Conservation (phyloP, 805 yeast genomes). For the Tetrapisispora taiwanensis region DNA sequence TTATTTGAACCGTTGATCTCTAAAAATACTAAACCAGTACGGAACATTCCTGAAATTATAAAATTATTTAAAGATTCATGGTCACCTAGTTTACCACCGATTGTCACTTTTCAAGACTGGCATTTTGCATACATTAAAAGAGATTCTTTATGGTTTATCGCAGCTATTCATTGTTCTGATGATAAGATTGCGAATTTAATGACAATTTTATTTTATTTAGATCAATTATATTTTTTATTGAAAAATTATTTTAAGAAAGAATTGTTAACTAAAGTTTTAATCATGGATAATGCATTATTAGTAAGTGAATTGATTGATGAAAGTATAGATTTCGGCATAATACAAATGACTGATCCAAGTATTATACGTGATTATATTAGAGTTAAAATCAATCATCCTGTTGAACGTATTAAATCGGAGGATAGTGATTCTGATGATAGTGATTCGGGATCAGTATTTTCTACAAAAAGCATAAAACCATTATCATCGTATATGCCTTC, state of each 20-base stretch:
- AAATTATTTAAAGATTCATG: constrained; percentile 14
- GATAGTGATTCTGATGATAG: constrained; percentile 8
- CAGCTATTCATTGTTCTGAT: constrained; percentile 11
- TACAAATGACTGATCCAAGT: constrained; percentile 73
- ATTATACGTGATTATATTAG: constrained; percentile 71
- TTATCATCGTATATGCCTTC: constrained; percentile 2
- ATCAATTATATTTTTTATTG: constrained; percentile 19
- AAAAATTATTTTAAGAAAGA: constrained; percentile 18
- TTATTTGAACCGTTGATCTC: constrained; percentile 20
- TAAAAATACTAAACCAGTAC: constrained; percentile 20
- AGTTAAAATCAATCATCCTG: constrained; percentile 37
- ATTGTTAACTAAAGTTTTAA: constrained; percentile 43
- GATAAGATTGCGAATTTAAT: constrained; percentile 11
- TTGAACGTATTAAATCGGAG: background rate
- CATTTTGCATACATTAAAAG: constrained; percentile 19
- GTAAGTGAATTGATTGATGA: constrained; percentile 81
- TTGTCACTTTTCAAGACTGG: constrained; percentile 9
- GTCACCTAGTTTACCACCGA: constrained; percentile 11
- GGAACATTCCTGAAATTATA: constrained; percentile 14
- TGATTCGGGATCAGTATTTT: background rate
- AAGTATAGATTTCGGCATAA: constrained; percentile 80
- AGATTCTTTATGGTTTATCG: constrained; percentile 18
- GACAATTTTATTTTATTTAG: constrained; percentile 18
- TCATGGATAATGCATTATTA: constrained; percentile 62
- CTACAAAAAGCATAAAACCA: background rate